These are phyloP conservation scores for Coemansia sp. DNA, from an alignment of 192 early-diverging fungal species.

Conservation along the genomic window DNA sequence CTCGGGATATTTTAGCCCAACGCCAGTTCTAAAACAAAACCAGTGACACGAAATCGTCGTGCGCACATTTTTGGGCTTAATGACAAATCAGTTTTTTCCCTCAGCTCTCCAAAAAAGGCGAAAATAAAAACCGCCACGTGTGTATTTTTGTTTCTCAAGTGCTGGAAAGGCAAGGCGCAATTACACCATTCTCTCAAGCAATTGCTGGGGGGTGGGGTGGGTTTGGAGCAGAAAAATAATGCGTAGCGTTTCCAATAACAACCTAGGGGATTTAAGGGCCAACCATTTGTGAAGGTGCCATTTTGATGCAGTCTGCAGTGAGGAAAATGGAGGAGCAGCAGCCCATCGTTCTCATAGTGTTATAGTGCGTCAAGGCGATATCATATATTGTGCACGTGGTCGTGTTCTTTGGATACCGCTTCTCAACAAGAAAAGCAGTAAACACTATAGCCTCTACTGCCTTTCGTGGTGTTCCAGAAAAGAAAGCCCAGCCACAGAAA, in stretches of 20 bases:
- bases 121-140: slow-evolving; percentile 25
- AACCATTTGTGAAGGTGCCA: not conserved
- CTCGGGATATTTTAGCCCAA: not conserved
- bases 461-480: not conserved
- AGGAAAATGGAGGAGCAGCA: not conserved
- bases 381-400: not conserved
- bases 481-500: too few species aligned
- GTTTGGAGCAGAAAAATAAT: not conserved
- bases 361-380: too few species aligned
- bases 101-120: not conserved
- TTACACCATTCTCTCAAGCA: not conserved
- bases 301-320: not conserved
- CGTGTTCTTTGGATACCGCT: not conserved
- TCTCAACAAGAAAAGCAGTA: not conserved
- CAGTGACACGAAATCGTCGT: not conserved
- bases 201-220: too few species aligned
- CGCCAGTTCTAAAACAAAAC: not conserved
- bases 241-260: too few species aligned
- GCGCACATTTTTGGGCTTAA: not conserved
- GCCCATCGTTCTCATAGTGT: not conserved
- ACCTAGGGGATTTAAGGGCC: not conserved
- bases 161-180: too few species aligned
- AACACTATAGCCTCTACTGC: not conserved
- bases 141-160: slow-evolving; percentile 7
- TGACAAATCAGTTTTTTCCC: not conserved